Evolutionary conservation across 352 stramenopile genomes (phyloP), one percentile per base, ranked within the genome.

Genomic region (Globisporangium splendens): DNA sequence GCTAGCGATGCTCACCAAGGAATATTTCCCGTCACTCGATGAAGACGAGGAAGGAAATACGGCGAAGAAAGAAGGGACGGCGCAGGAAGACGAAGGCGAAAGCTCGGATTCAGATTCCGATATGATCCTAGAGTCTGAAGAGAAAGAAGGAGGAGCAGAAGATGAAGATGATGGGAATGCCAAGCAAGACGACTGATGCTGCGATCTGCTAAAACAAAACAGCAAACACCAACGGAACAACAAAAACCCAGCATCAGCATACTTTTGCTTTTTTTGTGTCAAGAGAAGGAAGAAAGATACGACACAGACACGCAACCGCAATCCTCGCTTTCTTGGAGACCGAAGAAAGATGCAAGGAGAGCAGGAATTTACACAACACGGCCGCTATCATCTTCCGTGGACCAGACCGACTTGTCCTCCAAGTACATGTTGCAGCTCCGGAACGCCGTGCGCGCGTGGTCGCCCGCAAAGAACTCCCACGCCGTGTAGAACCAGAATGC

Each of bases 401-500:
- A 66, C 82, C 83, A 93, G 42, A 48, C 58, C 5, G 67, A 46
- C 56, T 90, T 89, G 50, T 90, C 75, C 57, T 93, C 84, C 7
- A 93, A 59, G 54, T 83, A 93, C 82, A 93, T 91, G 68, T 93
- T 93, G 66, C 79, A 89, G 66, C 78, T 89, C 44, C 84, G 72
- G 69, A 93, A 90, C 7, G 84, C 79, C 24, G 75, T 64, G 8
- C 84, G 79, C 21, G 84, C 84, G 59, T 90, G 65, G 42, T 93
- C 82, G 3, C 84, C 84, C 0, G 84, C 82, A 44, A 92, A 93
- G 21, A 86, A 83, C 53, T 93, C 84, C 84, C 84, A 93, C 10
- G 77, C 82, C 11, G 82, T 88, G 66, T 88, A 93, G 58, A 93
- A 92, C 84, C 84, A 93, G 65, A 93, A 93, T 20, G 84, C 84